A percentile compares a stretch with the other conserved stretches of the same genome.
Conservation (phyloP, 257 asterid species). For the Gentiana straminea region DNA sequence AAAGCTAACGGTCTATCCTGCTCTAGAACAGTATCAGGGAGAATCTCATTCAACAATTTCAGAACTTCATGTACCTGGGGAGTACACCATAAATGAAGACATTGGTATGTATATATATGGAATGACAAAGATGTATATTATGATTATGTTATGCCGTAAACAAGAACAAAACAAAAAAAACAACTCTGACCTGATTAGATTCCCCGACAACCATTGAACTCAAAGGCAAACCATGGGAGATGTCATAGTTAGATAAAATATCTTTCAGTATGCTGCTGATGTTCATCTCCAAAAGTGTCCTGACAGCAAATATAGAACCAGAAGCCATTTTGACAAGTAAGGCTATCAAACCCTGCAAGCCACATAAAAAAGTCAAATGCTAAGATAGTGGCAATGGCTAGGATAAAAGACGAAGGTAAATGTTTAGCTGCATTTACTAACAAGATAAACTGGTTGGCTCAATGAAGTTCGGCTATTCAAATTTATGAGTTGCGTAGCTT, state of each 20-base stretch:
- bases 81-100: slow-evolving; percentile 1
- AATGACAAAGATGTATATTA: no score
- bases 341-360: slow-evolving; percentile 74
- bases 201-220: slow-evolving; percentile 52
- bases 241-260: slow-evolving; percentile 44
- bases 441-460: slow-evolving; percentile 52
- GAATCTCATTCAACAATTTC: slow-evolving; percentile 79
- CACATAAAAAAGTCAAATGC: slow-evolving; percentile 9
- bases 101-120: no score
- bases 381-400: slow-evolving; percentile 1
- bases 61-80: slow-evolving; percentile 63
- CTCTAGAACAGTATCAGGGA: slow-evolving; percentile 46
- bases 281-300: slow-evolving; percentile 69
- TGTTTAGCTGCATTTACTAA: slow-evolving; percentile 26
- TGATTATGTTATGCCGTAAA: neutral
- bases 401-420: neutral
- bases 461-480: slow-evolving; percentile 63
- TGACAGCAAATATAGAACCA: slow-evolving; percentile 68
- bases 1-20: slow-evolving; percentile 34
- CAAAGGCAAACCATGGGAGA: slow-evolving; percentile 55
- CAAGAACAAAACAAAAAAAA: neutral
- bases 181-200: slow-evolving; percentile 40
- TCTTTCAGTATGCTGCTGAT: slow-evolving; percentile 59
- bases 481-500: slow-evolving; percentile 57
- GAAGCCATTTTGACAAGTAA: slow-evolving; percentile 71